Base-by-base conservation (phyloP, 2,329 filamentous ascomycete species). In the Berkeleyomyces basicola region DNA sequence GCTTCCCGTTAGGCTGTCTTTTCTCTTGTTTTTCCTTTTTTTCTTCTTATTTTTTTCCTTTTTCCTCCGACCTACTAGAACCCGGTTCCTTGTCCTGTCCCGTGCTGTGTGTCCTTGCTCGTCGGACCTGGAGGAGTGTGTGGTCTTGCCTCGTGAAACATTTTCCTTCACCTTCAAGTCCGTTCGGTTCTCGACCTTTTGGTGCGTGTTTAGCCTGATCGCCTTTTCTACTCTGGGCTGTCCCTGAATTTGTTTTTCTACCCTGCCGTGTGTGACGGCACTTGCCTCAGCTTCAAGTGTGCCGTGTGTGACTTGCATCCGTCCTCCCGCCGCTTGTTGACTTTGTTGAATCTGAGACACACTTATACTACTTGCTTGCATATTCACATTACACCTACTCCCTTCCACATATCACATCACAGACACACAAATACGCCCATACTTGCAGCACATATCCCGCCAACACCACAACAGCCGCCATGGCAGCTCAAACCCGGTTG, bases 401-500 rank as follows among this genome's bases (percentile, higher is more conserved):
- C 46, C 23, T 16, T 7, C 42, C 14, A 33, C 58, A 44, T 37
- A 37, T 16, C 33, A 58, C 23, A 9, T 14, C 44, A 14, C 16
- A 58, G n/a, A 7, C 16, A n/a, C 53, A 57, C 16, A 53, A 23
- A 51, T 33, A 36, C 9, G 7, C 42, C n/a, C 11, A 31, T 23
- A 10, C 51, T n/a, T 11, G 3, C 33, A 31, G 16, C 11, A 62
- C 23, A 40, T 16, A 33, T 36, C 36, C 23, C 31, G 31, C 55
- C 57, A n/a, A 63, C 36, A 37, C 43, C 39, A 16, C 14, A 55
- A 11, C 11, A 55, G 14, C 51, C 51, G 23, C 36, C 33, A 55
- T 55, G 51, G 10, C 51, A 37, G 33, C 39, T 31, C 33, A 55
- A 10, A 77, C 77, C 57, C 78, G 83, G 65, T 85, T 93, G 69